phyloP scores from a whole-genome alignment of 2,329 filamentous ascomycete species.

The Hypoxylon rubiginosum region DNA sequence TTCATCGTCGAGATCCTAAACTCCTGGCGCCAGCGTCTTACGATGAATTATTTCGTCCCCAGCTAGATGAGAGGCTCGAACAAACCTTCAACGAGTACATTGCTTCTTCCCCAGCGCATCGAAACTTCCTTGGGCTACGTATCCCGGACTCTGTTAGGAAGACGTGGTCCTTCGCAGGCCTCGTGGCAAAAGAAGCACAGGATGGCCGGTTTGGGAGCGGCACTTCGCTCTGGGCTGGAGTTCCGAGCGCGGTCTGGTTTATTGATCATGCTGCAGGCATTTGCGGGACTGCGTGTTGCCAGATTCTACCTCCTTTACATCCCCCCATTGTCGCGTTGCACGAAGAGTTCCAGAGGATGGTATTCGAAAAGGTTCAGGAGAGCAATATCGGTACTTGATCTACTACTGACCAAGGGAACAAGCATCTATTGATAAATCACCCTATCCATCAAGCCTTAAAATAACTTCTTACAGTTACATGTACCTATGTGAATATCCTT shows the following conservation, averaged over 20 bases:
- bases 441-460: too few relatives aligned
- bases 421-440: too few relatives aligned
- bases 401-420: too few relatives aligned
- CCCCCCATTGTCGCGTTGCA: slow-evolving; percentile 41
- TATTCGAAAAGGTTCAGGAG: slow-evolving; percentile 17
- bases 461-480: too few relatives aligned
- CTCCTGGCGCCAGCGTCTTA: slow-evolving; percentile 42
- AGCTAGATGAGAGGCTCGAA: slow-evolving; percentile 45
- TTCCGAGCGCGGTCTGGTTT: slow-evolving; percentile 44
- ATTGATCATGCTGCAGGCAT: slow-evolving; percentile 46
- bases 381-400: too few relatives aligned
- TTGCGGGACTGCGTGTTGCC: slow-evolving; percentile 44
- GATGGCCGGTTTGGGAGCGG: slow-evolving; percentile 41
- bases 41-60: slow-evolving; percentile 47
- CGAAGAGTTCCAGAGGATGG: slow-evolving; percentile 42
- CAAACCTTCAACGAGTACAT: slow-evolving; percentile 46
- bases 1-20: slow-evolving; percentile 44
- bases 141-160: slow-evolving; percentile 42
- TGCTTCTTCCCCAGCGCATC: slow-evolving; percentile 26
- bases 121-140: slow-evolving; percentile 36
- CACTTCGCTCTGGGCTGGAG: slow-evolving; percentile 44
- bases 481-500: too few relatives aligned
- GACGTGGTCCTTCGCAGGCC: slow-evolving; percentile 46
- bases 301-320: slow-evolving; percentile 45
- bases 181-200: slow-evolving; percentile 43